phyloP scores from a whole-genome alignment of 805 yeast genomes.

The Vanderwaltozyma verrucispora region DNA sequence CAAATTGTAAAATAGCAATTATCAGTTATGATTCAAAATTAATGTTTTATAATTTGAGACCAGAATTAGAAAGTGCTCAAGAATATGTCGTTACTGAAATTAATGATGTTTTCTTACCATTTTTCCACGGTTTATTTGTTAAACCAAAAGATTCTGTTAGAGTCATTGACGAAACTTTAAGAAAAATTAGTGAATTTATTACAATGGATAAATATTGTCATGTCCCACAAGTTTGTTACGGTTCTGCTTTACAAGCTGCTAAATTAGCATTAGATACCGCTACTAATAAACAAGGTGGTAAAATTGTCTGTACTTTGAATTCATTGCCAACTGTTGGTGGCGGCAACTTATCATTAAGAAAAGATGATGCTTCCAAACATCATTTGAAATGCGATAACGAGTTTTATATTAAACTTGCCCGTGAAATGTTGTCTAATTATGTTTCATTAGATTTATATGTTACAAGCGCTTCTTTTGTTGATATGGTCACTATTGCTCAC shows the following conservation, averaged over 20 bases:
- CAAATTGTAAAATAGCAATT: slow-evolving; percentile 49
- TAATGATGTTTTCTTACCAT: slow-evolving; percentile 48
- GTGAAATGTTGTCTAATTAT: slow-evolving; percentile 42
- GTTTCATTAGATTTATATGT: slow-evolving; percentile 71
- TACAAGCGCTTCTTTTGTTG: slow-evolving; percentile 52
- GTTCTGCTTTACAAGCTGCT: slow-evolving; percentile 65
- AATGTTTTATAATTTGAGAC: slow-evolving; percentile 58
- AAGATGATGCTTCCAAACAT: slow-evolving; percentile 36
- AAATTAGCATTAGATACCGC: slow-evolving; percentile 43
- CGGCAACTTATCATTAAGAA: slow-evolving; percentile 42
- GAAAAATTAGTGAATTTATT: slow-evolving; percentile 32
- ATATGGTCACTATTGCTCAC: slow-evolving; percentile 57
- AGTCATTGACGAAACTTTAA: slow-evolving; percentile 58
- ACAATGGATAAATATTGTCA: slow-evolving; percentile 18
- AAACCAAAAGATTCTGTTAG: slow-evolving; percentile 56
- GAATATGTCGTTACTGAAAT: slow-evolving; percentile 56
- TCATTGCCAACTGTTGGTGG: slow-evolving; percentile 72
- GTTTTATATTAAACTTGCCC: slow-evolving; percentile 49
- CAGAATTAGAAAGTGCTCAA: slow-evolving; percentile 43
- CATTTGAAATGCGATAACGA: slow-evolving; percentile 48
- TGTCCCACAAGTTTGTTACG: slow-evolving; percentile 55
- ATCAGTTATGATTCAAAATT: slow-evolving; percentile 62
- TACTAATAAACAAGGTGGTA: slow-evolving; percentile 59
- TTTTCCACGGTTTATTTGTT: slow-evolving; percentile 63
- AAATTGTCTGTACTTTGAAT: slow-evolving; percentile 55